Evolutionary conservation across 805 yeast genomes (phyloP).

Genomic region (Candida khao-thaluensis): DNA sequence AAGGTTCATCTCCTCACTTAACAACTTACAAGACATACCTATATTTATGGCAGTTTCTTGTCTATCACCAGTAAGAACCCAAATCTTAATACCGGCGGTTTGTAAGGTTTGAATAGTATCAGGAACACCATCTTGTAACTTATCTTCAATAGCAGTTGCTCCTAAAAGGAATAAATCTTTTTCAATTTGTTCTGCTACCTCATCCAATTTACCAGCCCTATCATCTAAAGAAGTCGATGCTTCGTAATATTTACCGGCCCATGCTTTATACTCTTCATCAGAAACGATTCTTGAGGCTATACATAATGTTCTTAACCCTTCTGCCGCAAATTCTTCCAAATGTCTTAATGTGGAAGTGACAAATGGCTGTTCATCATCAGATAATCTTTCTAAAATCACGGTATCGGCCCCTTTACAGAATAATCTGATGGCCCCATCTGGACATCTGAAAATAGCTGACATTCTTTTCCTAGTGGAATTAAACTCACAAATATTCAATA

Average conservation of each 20-base stretch:
- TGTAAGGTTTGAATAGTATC: slow-evolving; percentile 94
- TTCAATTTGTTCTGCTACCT: slow-evolving; percentile 87
- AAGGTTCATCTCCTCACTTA: slow-evolving; percentile 94
- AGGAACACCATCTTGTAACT: slow-evolving; percentile 97
- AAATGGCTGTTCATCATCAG: slow-evolving; percentile 67
- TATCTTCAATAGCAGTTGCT: slow-evolving; percentile 98
- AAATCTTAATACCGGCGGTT: slow-evolving; percentile 93
- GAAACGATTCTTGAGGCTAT: slow-evolving; percentile 80
- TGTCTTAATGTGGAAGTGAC: slow-evolving; percentile 81
- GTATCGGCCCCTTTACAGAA: slow-evolving; percentile 98
- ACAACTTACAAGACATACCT: slow-evolving; percentile 94
- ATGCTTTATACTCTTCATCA: slow-evolving; percentile 69
- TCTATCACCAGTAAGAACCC: slow-evolving; percentile 98
- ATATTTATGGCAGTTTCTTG: slow-evolving; percentile 98
- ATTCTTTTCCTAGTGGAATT: slow-evolving; percentile 96
- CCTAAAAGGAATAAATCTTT: slow-evolving; percentile 77
- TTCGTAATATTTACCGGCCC: slow-evolving; percentile 65
- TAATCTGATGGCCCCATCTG: slow-evolving; percentile 85
- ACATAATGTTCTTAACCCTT: slow-evolving; percentile 93
- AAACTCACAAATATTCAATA: slow-evolving; percentile 90
- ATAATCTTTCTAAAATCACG: slow-evolving; percentile 83
- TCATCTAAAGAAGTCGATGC: slow-evolving; percentile 82
- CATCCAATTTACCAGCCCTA: slow-evolving; percentile 75
- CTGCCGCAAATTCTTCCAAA: slow-evolving; percentile 93
- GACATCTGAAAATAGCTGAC: slow-evolving; percentile 92